Conservation (phyloP, 2,329 filamentous ascomycete species). For the Sarocladiaceae sp. region DNA sequence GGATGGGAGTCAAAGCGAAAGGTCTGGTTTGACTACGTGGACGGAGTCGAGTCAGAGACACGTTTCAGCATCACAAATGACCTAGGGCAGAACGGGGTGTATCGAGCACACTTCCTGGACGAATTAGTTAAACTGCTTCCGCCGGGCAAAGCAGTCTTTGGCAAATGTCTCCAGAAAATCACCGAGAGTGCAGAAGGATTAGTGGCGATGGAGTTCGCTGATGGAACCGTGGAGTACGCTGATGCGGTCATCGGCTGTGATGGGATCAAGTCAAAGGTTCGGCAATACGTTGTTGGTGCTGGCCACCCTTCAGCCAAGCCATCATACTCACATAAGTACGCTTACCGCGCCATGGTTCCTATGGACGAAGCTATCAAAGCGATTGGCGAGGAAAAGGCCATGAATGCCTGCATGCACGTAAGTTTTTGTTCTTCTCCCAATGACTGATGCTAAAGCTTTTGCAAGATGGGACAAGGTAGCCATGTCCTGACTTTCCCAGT, state of each 20-base stretch:
- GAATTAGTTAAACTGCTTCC: constrained; percentile 33
- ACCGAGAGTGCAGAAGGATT: constrained; percentile 18
- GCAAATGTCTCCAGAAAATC: constrained; percentile 28
- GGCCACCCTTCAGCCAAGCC: constrained; percentile 27
- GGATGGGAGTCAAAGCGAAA: constrained; percentile 16
- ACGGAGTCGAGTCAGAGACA: constrained; percentile 9
- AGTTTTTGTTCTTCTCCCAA: constrained; percentile 1
- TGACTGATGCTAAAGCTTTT: neutral
- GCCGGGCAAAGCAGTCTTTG: constrained; percentile 22
- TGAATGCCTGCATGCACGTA: constrained; percentile 22
- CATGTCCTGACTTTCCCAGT: constrained; percentile 56
- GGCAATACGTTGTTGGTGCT: constrained; percentile 21
- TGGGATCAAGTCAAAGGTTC: constrained; percentile 53
- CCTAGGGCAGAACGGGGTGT: constrained; percentile 23
- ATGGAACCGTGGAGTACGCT: constrained; percentile 31
- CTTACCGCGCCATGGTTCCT: constrained; percentile 39
- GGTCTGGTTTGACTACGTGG: constrained; percentile 16
- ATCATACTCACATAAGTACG: constrained; percentile 49
- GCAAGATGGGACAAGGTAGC: constrained; percentile 37
- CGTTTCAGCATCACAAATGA: constrained; percentile 12
- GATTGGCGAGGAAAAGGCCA: constrained; percentile 32
- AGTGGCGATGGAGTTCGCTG: constrained; percentile 28
- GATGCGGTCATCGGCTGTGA: constrained; percentile 52
- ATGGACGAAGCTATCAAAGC: constrained; percentile 47
- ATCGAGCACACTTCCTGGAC: constrained; percentile 33